Evolutionary conservation across 495 filamentous ascomycete genomes (phyloP), one percentile per base, ranked within the genome.

Genomic region (Penicillium mononematosum): DNA sequence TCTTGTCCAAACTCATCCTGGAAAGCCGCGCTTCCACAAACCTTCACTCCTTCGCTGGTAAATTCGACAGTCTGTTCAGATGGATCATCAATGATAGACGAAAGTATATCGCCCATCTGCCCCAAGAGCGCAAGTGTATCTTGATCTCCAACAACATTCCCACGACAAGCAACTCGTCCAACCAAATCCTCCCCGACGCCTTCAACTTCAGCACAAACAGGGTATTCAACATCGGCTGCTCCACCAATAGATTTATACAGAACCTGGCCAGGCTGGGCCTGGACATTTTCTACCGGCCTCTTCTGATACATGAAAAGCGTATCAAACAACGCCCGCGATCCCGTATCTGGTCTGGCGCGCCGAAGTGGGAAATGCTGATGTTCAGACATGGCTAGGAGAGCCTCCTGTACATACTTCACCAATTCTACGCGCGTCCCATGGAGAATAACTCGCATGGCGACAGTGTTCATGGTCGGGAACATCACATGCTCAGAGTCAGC

Each of bases 401-500:
- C 83, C 46, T 93, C 83, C 16, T 78, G 72, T n/a, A 70, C 48
- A 16, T 70, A 59, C 25, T 72, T 63, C 9, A 81, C 52, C 9
- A 78, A 66, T 12, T 86, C 66, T 19, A 72, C 19, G 25, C 74
- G 71, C 14, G 67, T 69, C 1, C 72, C 71, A 54, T 77, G 71
- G 2, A 77, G 64, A 19, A 67, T 69, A 6, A 73, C 65, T 50
- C 74, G 65, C 56, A 75, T 74, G 19, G 92, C 90, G 0, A 96
- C 75, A 0, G 92, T 96, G 70, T 97, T 98, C 78, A 98, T 96
- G 4, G 96, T 69, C 1, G 93, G 93, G 0, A 94, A 94, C 50
- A 92, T 82, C 8, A 88, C 80, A 9, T 78, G 71, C 34, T 96
- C 90, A 14, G 85, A 81, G 19, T 87, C 66, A 24, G 86, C 80